These are phyloP conservation scores for Fusarium newnesense DNA, from an alignment of 2,329 filamentous ascomycete species.

Conservation along the genomic window DNA sequence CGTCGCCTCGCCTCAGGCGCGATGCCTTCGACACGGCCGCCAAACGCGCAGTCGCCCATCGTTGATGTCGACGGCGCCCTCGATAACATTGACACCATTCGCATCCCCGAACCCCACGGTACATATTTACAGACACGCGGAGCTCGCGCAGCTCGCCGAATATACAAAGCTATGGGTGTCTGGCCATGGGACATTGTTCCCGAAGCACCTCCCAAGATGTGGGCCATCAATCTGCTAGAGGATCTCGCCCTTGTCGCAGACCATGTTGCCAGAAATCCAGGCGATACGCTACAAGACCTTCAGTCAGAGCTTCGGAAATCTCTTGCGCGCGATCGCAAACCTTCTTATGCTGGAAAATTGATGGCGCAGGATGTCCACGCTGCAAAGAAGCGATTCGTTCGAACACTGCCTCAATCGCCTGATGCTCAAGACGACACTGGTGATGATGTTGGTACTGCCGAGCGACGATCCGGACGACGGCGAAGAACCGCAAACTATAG, in stretches of 20 bases:
- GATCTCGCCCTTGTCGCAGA: constrained; percentile 44
- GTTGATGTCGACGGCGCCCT: constrained; percentile 34
- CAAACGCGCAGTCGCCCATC: constrained; percentile 34
- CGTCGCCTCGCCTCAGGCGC: constrained; percentile 17
- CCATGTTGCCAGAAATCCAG: constrained; percentile 42
- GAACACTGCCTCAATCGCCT: constrained; percentile 35
- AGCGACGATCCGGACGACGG: constrained; percentile 37
- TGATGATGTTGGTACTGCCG: constrained; percentile 30
- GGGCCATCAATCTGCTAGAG: constrained; percentile 45
- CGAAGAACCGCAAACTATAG: constrained; percentile 37
- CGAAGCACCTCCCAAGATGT: constrained; percentile 45
- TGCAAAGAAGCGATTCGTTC: constrained; percentile 44
- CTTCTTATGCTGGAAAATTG: constrained; percentile 44
- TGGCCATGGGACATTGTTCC: constrained; percentile 46
- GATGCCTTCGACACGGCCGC: constrained; percentile 41
- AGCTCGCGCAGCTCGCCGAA: constrained; percentile 42
- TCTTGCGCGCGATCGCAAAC: constrained; percentile 44
- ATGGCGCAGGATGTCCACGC: constrained; percentile 46
- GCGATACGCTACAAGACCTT: constrained; percentile 42
- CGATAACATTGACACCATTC: constrained; percentile 40
- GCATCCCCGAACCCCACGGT: constrained; percentile 43
- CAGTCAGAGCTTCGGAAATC: constrained; percentile 42
- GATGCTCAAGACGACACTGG: constrained; percentile 34
- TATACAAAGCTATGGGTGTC: constrained; percentile 43
- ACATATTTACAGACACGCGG: constrained; percentile 40